Conservation (phyloP, 306 rosid genomes). For the Chamaecrista fasciculata region DNA sequence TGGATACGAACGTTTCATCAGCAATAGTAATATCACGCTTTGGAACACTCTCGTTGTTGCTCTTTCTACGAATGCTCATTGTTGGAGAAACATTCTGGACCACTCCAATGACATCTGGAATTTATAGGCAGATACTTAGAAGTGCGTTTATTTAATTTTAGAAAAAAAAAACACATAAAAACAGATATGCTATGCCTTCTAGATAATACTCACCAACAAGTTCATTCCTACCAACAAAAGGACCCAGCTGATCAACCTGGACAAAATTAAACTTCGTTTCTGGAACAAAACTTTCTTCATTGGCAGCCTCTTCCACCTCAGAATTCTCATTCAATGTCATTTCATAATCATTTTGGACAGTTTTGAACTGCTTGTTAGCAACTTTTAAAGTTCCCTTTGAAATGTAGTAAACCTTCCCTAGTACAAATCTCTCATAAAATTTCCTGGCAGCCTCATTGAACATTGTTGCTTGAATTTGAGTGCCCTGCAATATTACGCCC, state of each 20-base stretch:
- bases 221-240: constrained; percentile 61
- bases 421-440: constrained; percentile 69
- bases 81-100: constrained; percentile 83
- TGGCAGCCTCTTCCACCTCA: constrained; percentile 81
- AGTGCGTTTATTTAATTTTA: too few species aligned
- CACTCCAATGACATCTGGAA: constrained; percentile 83
- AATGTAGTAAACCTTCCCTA: constrained; percentile 87
- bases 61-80: constrained; percentile 85
- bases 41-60: constrained; percentile 66
- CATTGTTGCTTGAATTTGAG: constrained; percentile 98
- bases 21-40: constrained; percentile 96
- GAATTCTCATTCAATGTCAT: constrained; percentile 86
- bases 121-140: neutral
- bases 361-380: constrained; percentile 88
- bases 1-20: constrained; percentile 67
- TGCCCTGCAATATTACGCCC: constrained; percentile 52
- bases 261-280: constrained; percentile 75
- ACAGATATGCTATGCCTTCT: neutral
- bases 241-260: constrained; percentile 81
- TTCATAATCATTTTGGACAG: constrained; percentile 89
- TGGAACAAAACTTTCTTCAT: constrained; percentile 72
- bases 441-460: constrained; percentile 88
- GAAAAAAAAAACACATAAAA: too few species aligned
- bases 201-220: constrained; percentile 70
- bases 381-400: constrained; percentile 78